Conservation (phyloP, 768 basidiomycete genomes). For the Chalciporus piperatus region DNA sequence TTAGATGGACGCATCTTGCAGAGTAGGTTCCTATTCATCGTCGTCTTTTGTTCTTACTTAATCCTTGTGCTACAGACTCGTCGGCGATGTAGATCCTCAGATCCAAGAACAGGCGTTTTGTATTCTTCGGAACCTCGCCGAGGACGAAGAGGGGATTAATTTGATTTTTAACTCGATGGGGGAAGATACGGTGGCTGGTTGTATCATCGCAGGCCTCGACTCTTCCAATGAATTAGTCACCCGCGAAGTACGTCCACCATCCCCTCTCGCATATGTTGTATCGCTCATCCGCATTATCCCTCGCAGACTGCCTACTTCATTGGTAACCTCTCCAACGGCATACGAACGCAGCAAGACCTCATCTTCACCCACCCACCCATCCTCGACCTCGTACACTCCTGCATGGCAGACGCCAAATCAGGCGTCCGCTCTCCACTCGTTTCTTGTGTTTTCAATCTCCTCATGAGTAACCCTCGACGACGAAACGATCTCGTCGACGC, state of each 20-base stretch:
- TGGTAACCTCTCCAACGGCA: constrained; percentile 68
- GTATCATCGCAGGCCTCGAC: constrained; percentile 48
- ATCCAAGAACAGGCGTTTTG: constrained; percentile 72
- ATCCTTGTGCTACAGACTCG: constrained; percentile 39
- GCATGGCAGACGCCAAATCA: constrained; percentile 57
- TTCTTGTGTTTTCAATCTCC: constrained; percentile 56
- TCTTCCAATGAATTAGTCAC: constrained; percentile 53
- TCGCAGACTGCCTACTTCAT: constrained; percentile 55
- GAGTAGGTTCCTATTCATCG: constrained; percentile 40
- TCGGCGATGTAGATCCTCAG: constrained; percentile 49
- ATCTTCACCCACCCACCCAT: constrained; percentile 53
- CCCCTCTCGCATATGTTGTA: too few species aligned
- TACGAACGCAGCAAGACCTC: constrained; percentile 44
- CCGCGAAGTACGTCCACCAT: constrained; percentile 41
- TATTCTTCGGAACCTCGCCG: constrained; percentile 64
- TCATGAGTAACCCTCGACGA: constrained; percentile 37
- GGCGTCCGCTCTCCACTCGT: constrained; percentile 62
- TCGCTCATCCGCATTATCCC: background rate
- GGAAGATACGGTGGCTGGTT: constrained; percentile 41
- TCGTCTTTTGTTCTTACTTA: background rate
- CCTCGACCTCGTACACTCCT: constrained; percentile 51
- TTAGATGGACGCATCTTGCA: constrained; percentile 64
- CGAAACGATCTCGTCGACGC: constrained; percentile 40
- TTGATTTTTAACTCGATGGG: constrained; percentile 58
- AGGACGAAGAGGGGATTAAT: constrained; percentile 60